A percentile compares a stretch with the other conserved stretches of the same genome.
Conservation (phyloP, 2,329 filamentous ascomycete genomes). For the Ophiostoma novo-ulmi region DNA sequence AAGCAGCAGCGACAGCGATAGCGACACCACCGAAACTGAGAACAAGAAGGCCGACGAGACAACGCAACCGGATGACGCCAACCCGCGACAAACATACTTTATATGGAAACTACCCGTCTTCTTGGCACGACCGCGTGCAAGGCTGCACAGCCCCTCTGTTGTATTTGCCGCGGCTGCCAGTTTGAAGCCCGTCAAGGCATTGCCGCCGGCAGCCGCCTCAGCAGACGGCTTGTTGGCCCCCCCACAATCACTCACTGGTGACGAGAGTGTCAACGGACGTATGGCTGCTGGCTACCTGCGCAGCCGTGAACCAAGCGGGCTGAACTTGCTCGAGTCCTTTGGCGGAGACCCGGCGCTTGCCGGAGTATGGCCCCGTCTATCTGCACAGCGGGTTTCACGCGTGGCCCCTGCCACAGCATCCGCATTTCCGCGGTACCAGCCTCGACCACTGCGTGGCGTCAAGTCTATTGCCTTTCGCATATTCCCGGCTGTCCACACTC, state of each 20-base stretch:
- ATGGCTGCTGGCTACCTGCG: conserved; percentile 55
- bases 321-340: conserved; percentile 75
- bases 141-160: conserved; percentile 61
- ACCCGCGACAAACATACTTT: conserved; percentile 45
- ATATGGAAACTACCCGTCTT: conserved; percentile 58
- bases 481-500: conserved; percentile 64
- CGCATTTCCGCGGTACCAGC: conserved; percentile 37
- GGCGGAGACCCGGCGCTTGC: conserved; percentile 58
- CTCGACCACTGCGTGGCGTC: conserved; percentile 56
- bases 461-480: conserved; percentile 59
- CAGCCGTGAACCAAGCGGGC: conserved; percentile 61
- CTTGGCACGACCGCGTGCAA: conserved; percentile 55
- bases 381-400: conserved; percentile 67
- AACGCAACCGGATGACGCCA: conserved; percentile 25
- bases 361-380: conserved; percentile 61
- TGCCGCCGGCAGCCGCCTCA: conserved; percentile 39
- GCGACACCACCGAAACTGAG: conserved; percentile 24
- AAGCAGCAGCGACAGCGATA: background rate
- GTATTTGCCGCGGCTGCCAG: conserved; percentile 60
- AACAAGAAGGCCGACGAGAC: conserved; percentile 25
- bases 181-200: conserved; percentile 48
- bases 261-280: background rate
- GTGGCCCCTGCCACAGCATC: conserved; percentile 62
- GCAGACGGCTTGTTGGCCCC: conserved; percentile 34
- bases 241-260: background rate